phyloP scores from a whole-genome alignment of 352 stramenopile species.

The Phytophthora boehmeriae region DNA sequence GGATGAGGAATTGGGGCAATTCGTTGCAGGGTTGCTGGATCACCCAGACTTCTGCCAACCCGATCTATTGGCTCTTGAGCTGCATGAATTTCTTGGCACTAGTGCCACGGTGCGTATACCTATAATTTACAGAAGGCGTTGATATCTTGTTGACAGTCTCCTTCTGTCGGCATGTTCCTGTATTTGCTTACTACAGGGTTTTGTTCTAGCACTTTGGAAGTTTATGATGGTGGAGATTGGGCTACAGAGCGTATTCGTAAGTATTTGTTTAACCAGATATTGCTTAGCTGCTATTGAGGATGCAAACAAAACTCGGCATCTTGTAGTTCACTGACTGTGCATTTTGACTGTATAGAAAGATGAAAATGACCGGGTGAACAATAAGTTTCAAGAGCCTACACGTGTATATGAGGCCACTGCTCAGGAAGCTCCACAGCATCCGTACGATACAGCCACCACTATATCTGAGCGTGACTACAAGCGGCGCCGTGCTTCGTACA shows the following conservation, averaged over 20 bases:
- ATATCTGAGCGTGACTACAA: conserved; percentile 39
- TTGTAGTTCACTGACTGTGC: conserved; percentile 1
- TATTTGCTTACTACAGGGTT: conserved; percentile 36
- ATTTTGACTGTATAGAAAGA: conserved; percentile 14
- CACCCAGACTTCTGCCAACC: conserved; percentile 77
- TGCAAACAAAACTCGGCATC: neutral
- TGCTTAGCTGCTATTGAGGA: neutral
- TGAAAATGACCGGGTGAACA: conserved; percentile 6
- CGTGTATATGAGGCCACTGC: neutral
- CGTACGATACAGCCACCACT: conserved; percentile 1
- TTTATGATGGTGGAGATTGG: conserved; percentile 75
- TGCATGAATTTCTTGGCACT: conserved; percentile 71
- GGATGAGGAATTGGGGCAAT: conserved; percentile 70
- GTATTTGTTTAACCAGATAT: conserved; percentile 6
- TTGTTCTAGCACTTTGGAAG: conserved; percentile 78
- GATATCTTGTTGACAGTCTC: conserved; percentile 1
- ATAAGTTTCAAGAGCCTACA: conserved; percentile 9
- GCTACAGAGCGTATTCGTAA: conserved; percentile 55
- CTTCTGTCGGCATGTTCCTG: neutral
- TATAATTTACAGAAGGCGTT: no score
- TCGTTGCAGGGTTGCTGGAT: conserved; percentile 63
- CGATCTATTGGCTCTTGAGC: conserved; percentile 63
- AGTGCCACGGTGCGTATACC: conserved; percentile 35
- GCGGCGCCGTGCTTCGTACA: conserved; percentile 63
- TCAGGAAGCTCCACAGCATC: neutral